These are phyloP conservation scores for Pyrenochaeta sp. DNA, from an alignment of 2,329 filamentous ascomycete genomes.

Conservation along the genomic window DNA sequence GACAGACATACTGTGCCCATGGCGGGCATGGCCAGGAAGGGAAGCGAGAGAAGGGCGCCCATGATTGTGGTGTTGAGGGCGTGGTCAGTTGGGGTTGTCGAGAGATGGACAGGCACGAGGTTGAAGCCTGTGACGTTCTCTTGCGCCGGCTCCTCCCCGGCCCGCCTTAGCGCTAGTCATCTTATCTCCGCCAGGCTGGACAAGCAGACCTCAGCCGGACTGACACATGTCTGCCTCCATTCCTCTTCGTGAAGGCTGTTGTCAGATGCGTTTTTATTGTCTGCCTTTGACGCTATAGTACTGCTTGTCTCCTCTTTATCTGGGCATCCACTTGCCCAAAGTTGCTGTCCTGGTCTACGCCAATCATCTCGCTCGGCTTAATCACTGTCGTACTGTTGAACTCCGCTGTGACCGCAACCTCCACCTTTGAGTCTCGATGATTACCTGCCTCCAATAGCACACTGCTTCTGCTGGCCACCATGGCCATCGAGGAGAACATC, in stretches of 20 bases:
- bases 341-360: neutral
- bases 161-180: conserved; percentile 16
- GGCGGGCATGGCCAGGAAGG: conserved; percentile 87
- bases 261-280: no score
- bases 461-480: conserved; percentile 21
- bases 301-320: neutral
- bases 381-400: conserved; percentile 12
- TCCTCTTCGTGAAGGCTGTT: conserved; percentile 3
- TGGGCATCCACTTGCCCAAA: neutral
- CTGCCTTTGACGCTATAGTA: no score
- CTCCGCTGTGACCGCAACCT: conserved; percentile 7
- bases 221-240: conserved; percentile 4
- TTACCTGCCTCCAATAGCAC: conserved; percentile 20
- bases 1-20: conserved; percentile 75
- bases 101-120: conserved; percentile 15
- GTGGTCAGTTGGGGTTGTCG: conserved; percentile 14
- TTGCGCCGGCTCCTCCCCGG: conserved; percentile 20
- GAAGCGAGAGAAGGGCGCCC: conserved; percentile 90
- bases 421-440: conserved; percentile 28
- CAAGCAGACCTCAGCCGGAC: conserved; percentile 5
- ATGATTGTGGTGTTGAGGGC: conserved; percentile 59
- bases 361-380: conserved; percentile 1
- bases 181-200: conserved; percentile 28
- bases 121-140: conserved; percentile 23
- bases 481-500: conserved; percentile 32